Conservation (phyloP, 2,329 filamentous ascomycete species). For the Magnaporthales sp. region DNA sequence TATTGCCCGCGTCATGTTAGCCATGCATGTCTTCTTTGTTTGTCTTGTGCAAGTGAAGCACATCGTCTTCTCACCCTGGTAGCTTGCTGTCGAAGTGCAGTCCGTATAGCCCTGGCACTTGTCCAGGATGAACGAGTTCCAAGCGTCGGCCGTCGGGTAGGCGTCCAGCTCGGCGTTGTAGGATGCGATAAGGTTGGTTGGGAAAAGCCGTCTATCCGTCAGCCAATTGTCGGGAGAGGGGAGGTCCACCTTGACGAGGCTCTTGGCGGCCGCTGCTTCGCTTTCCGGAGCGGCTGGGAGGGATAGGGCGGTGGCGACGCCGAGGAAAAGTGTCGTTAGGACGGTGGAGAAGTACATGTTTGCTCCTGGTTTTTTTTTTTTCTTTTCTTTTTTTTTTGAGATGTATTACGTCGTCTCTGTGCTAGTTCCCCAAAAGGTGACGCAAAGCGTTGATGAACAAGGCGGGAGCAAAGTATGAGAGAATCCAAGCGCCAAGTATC, state of each 20-base stretch:
- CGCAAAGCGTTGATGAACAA: neutral
- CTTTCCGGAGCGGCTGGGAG: neutral
- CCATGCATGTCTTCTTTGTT: neutral
- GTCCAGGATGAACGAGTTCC: neutral
- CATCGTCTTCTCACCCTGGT: neutral
- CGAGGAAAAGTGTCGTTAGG: neutral
- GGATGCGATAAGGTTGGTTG: slow-evolving; percentile 59
- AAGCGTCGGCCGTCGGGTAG: slow-evolving; percentile 53
- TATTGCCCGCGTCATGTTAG: neutral
- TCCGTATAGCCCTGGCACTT: neutral
- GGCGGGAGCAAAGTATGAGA: neutral
- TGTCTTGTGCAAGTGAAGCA: no score
- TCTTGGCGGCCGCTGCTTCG: slow-evolving; percentile 1
- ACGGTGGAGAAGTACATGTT: neutral
- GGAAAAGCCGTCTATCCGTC: neutral
- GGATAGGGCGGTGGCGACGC: neutral
- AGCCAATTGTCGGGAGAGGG: slow-evolving; percentile 3
- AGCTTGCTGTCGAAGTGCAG: slow-evolving; percentile 3
- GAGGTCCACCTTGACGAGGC: slow-evolving; percentile 5
- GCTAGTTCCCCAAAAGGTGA: neutral
- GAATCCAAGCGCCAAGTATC: neutral
- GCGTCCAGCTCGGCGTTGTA: slow-evolving; percentile 87
- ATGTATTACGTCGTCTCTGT: neutral
- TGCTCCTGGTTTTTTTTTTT: no score
- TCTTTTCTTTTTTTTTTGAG: neutral